Conservation (phyloP, 139 green algal genomes). For the Monoraphidium neglectum region DNA sequence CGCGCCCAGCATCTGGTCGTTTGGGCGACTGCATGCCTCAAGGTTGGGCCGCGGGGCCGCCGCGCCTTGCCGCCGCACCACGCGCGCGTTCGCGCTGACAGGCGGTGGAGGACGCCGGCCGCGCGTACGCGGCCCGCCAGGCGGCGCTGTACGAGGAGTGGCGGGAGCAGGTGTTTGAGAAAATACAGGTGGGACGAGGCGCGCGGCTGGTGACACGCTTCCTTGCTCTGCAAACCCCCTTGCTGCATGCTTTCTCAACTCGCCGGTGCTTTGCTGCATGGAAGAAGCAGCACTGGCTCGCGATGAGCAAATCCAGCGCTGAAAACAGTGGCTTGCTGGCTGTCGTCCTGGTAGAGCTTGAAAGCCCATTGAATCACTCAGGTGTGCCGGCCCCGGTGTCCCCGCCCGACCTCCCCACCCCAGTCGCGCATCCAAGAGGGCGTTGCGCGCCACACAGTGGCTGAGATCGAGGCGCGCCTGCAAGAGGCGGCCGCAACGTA, state of each 20-base stretch:
- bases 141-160: constrained; percentile 41
- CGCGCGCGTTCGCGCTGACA: not conserved
- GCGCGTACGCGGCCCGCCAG: not conserved
- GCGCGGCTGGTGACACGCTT: no score
- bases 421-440: constrained; percentile 8
- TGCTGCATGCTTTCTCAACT: no score
- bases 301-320: no score
- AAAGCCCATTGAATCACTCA: not conserved
- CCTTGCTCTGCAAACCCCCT: no score
- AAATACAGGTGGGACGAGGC: constrained; percentile 32
- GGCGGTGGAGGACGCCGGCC: constrained; percentile 16
- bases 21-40: no score
- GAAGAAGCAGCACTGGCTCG: no score
- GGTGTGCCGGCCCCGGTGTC: not conserved
- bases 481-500: constrained; percentile 43
- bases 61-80: no score
- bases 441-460: not conserved
- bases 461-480: constrained; percentile 33
- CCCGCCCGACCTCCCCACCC: not conserved
- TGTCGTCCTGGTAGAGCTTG: no score
- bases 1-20: no score
- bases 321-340: no score
- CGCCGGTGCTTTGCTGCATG: no score
- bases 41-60: no score
- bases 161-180: constrained; percentile 46